phyloP scores from a whole-genome alignment of 148 eudicot genomes.

The Limonium bicolor region DNA sequence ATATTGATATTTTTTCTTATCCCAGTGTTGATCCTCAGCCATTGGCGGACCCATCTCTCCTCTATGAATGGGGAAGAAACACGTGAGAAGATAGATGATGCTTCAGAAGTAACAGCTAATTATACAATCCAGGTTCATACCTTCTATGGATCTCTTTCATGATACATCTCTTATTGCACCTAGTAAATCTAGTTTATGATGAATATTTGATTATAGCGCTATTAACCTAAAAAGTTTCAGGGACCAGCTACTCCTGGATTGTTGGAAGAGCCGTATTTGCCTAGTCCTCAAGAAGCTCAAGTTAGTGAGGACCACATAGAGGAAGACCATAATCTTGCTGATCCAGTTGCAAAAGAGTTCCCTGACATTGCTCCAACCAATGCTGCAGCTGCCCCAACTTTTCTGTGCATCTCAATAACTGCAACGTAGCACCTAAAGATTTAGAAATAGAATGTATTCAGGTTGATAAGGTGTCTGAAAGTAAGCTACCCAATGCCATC shows the following conservation, averaged over 20 bases:
- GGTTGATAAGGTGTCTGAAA: not conserved
- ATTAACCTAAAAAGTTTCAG: too few species aligned
- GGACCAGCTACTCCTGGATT: conserved; percentile 88
- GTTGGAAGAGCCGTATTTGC: conserved; percentile 63
- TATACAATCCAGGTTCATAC: conserved; percentile 25
- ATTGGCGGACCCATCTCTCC: conserved; percentile 22
- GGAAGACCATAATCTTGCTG: conserved; percentile 35
- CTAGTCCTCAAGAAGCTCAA: conserved; percentile 39
- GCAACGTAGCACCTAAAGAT: conserved; percentile 5
- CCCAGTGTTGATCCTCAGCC: conserved; percentile 39
- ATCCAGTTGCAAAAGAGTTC: conserved; percentile 23
- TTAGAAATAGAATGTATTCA: not conserved
- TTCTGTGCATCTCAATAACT: too few species aligned
- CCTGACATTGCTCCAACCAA: conserved; percentile 19
- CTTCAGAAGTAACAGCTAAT: conserved; percentile 16
- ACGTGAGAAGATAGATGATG: conserved; percentile 20
- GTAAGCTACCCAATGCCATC: not conserved
- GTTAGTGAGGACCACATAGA: conserved; percentile 65
- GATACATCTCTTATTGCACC: too few species aligned
- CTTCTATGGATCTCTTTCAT: too few species aligned
- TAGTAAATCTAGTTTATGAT: too few species aligned
- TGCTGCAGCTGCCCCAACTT: too few species aligned
- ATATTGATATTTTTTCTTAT: conserved; percentile 8
- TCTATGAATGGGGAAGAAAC: conserved; percentile 22
- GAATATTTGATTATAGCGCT: too few species aligned